These are phyloP conservation scores for Oleoguttula mirabilis DNA, from an alignment of 495 filamentous ascomycete species.

Conservation along the genomic window DNA sequence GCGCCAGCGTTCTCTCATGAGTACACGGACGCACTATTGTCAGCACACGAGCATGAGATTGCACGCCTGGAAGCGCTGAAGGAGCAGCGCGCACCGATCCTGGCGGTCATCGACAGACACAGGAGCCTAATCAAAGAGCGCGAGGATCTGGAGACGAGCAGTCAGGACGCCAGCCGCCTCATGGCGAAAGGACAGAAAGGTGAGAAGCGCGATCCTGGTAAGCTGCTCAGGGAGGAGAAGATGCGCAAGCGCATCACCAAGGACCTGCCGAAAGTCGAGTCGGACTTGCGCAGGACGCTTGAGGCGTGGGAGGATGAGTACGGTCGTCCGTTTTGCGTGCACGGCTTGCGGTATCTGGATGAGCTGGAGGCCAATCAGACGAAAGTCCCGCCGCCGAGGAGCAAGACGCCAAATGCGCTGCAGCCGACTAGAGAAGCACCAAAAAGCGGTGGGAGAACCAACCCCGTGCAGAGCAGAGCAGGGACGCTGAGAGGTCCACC, in stretches of 20 bases:
- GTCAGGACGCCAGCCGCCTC: slow-evolving; percentile 85
- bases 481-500: slow-evolving; percentile 23
- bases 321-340: slow-evolving; percentile 82
- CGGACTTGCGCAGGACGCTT: slow-evolving; percentile 65
- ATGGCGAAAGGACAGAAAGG: slow-evolving; percentile 81
- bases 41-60: slow-evolving; percentile 83
- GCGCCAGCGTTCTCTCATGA: slow-evolving; percentile 84
- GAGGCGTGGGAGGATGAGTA: slow-evolving; percentile 91
- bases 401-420: slow-evolving; percentile 58
- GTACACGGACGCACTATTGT: slow-evolving; percentile 80
- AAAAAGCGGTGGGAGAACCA: slow-evolving; percentile 10
- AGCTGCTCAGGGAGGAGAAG: slow-evolving; percentile 93
- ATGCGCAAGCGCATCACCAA: slow-evolving; percentile 94
- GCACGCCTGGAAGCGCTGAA: slow-evolving; percentile 64
- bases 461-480: slow-evolving; percentile 10
- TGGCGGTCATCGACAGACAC: slow-evolving; percentile 75
- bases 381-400: slow-evolving; percentile 54
- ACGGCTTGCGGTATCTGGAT: slow-evolving; percentile 80
- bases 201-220: slow-evolving; percentile 82
- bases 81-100: slow-evolving; percentile 74
- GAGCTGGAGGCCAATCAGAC: slow-evolving; percentile 51
- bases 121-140: slow-evolving; percentile 73
- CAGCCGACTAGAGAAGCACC: slow-evolving; percentile 18
- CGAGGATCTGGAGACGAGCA: slow-evolving; percentile 73
- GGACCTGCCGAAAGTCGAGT: slow-evolving; percentile 82